These are phyloP conservation scores for Phytophthora sp. DNA, from an alignment of 352 stramenopile genomes.

Conservation along the genomic window DNA sequence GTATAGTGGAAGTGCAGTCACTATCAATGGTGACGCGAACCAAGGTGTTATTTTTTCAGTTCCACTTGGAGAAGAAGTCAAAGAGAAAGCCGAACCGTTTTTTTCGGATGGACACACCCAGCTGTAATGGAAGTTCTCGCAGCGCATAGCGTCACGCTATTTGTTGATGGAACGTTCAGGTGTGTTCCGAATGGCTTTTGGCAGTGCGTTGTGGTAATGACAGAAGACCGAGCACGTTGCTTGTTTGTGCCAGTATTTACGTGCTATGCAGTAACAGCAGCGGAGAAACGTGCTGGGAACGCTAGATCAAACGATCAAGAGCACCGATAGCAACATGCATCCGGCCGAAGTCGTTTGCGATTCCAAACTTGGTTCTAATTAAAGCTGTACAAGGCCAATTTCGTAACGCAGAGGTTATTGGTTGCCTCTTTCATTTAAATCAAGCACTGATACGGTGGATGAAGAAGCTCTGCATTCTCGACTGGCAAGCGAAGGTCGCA, in stretches of 20 bases:
- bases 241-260: not conserved
- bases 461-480: not conserved
- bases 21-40: not conserved
- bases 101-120: constrained; percentile 14
- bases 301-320: not conserved
- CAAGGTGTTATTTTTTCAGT: constrained; percentile 16
- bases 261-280: not conserved
- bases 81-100: not conserved
- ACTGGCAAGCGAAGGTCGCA: not conserved
- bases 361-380: too few relatives aligned
- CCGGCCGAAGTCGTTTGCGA: not conserved
- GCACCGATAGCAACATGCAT: not conserved
- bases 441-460: not conserved
- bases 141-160: constrained; percentile 5
- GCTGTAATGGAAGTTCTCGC: constrained; percentile 1
- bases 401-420: not conserved
- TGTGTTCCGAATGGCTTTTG: not conserved
- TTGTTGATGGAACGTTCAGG: constrained; percentile 10
- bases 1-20: not conserved
- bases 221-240: not conserved
- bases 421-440: not conserved
- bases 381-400: not conserved
- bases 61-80: constrained; percentile 16
- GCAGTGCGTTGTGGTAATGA: not conserved
- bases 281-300: not conserved